A percentile compares a stretch with the other conserved stretches of the same genome.
These are phyloP conservation scores for Dendrocalamus latiflorus DNA, from an alignment of 202 grass and related monocot genomes.

Conservation along the genomic window DNA sequence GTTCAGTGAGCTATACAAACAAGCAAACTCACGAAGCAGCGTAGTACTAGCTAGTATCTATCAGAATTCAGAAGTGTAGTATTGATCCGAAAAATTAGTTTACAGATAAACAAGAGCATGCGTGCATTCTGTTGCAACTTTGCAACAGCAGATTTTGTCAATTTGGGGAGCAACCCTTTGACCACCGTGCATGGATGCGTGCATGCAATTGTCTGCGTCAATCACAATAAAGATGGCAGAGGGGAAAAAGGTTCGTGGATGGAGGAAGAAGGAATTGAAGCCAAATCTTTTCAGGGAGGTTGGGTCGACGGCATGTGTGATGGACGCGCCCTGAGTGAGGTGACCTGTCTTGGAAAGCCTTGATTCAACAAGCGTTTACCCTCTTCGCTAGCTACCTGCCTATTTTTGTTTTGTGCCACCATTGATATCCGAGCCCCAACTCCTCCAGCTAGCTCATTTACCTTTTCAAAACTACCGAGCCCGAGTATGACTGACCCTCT, in stretches of 20 bases:
- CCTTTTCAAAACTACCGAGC: neutral
- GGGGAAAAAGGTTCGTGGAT: neutral
- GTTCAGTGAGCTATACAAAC: neutral
- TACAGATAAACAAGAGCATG: neutral
- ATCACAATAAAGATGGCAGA: neutral
- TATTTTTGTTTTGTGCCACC: neutral
- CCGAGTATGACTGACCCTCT: neutral
- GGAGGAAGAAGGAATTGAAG: constrained; percentile 24
- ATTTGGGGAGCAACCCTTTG: constrained; percentile 20
- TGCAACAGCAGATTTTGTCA: constrained; percentile 12
- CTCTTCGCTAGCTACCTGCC: constrained; percentile 19
- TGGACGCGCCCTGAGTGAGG: constrained; percentile 31
- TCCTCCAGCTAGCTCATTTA: neutral
- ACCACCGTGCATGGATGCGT: constrained; percentile 19
- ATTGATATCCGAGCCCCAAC: neutral
- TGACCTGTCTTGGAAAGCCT: constrained; percentile 51
- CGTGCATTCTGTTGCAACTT: neutral
- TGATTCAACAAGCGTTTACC: constrained; percentile 45
- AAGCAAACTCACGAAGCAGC: neutral
- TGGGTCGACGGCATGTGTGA: constrained; percentile 10
- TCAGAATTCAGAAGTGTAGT: neutral
- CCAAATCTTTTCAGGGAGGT: constrained; percentile 41
- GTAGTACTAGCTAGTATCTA: neutral
- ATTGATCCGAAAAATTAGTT: neutral
- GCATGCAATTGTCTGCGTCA: constrained; percentile 52